Percentiles rank a stretch among this genome's conserved stretches.
These are phyloP conservation scores for Cutaneotrichosporon sp. DNA, from an alignment of 1,284 basidiomycete species.

Conservation along the genomic window DNA sequence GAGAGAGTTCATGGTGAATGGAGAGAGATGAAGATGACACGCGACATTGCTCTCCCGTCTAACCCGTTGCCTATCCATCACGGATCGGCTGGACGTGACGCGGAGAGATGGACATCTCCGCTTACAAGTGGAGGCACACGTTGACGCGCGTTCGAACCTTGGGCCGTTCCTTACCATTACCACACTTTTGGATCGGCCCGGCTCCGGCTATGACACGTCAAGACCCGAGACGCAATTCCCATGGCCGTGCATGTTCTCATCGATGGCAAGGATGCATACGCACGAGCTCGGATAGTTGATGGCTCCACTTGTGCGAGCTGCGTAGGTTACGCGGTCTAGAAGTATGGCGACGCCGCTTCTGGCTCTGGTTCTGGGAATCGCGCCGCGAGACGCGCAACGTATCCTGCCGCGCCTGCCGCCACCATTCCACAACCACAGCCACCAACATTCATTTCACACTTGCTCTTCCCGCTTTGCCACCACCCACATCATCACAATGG, in stretches of 20 bases:
- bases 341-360: background rate
- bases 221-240: background rate
- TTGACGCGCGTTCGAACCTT: no score
- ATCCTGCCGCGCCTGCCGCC: background rate
- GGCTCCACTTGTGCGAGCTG: background rate
- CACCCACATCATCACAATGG: background rate
- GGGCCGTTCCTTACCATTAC: no score
- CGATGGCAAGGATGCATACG: background rate
- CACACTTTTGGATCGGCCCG: no score
- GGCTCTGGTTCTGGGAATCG: background rate
- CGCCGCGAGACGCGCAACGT: background rate
- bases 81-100: background rate
- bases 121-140: no score
- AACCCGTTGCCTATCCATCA: background rate
- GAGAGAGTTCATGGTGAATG: slow-evolving; percentile 77
- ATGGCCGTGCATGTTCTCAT: background rate
- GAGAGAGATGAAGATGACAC: background rate
- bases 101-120: background rate
- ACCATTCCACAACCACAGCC: background rate
- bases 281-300: background rate
- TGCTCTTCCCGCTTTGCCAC: background rate
- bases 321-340: background rate
- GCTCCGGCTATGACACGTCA: background rate
- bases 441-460: background rate
- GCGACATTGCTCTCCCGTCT: background rate